phyloP scores from a whole-genome alignment of 768 basidiomycete species.

The Kwoniella shandongensis region DNA sequence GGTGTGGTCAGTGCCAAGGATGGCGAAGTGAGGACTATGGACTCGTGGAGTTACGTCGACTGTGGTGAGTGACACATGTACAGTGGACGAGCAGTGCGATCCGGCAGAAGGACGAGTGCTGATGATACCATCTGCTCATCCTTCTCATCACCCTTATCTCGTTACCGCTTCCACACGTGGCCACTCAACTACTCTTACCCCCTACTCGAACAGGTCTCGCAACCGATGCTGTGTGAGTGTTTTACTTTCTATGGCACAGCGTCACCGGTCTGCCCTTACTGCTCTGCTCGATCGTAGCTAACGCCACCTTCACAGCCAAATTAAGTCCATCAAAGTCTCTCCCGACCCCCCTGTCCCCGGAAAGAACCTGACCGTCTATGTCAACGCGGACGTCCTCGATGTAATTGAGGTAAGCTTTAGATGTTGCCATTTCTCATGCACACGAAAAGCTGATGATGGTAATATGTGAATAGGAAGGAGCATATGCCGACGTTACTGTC shows the following conservation, averaged over 20 bases:
- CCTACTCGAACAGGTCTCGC: conserved; percentile 36
- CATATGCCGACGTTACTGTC: conserved; percentile 82
- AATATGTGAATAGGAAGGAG: conserved; percentile 67
- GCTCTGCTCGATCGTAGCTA: conserved; percentile 55
- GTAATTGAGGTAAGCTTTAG: conserved; percentile 63
- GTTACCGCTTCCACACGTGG: not conserved
- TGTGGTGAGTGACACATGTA: conserved; percentile 66
- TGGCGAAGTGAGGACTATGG: conserved; percentile 52
- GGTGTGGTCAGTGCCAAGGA: conserved; percentile 35
- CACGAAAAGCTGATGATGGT: not conserved
- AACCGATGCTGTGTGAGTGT: conserved; percentile 45
- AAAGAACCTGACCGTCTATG: conserved; percentile 79
- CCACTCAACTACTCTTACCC: conserved; percentile 6
- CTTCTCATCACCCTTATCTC: conserved; percentile 5
- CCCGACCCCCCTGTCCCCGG: conserved; percentile 93
- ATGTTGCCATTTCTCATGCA: not conserved
- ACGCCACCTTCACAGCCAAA: conserved; percentile 53
- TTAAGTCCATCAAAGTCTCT: conserved; percentile 68
- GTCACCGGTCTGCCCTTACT: not conserved
- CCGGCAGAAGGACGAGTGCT: not conserved
- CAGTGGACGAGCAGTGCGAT: not conserved
- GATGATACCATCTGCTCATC: not conserved
- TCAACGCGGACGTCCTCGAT: conserved; percentile 62
- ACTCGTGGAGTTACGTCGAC: conserved; percentile 66
- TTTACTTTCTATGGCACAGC: too few species aligned